Evolutionary conservation across 352 stramenopile genomes (phyloP).

Genomic region (Globisporangium barbulae): DNA sequence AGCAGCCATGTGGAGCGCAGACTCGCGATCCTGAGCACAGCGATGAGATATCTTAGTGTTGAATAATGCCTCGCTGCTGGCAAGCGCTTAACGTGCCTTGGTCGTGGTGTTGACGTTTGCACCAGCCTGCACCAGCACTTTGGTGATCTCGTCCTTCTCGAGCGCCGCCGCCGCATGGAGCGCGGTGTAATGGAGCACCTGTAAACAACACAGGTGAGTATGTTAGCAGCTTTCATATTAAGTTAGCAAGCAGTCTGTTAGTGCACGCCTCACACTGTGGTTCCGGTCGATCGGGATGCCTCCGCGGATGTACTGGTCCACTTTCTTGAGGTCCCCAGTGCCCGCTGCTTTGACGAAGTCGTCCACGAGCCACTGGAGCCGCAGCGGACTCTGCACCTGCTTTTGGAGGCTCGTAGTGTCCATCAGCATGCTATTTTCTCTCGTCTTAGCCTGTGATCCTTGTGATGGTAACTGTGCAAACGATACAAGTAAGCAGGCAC

Average conservation of each 20-base stretch:
- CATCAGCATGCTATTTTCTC: neutral
- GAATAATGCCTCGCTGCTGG: neutral
- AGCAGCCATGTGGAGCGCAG: constrained; percentile 42
- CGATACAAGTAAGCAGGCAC: neutral
- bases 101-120: constrained; percentile 34
- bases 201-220: neutral
- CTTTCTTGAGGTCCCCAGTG: constrained; percentile 31
- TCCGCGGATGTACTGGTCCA: constrained; percentile 48
- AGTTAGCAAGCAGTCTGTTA: neutral
- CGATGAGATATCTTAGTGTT: neutral
- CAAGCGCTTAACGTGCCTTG: constrained; percentile 15
- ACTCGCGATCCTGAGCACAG: constrained; percentile 26
- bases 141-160: constrained; percentile 27
- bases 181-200: constrained; percentile 49
- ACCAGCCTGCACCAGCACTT: constrained; percentile 44
- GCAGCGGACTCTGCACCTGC: constrained; percentile 46
- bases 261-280: constrained; percentile 32
- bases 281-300: constrained; percentile 50
- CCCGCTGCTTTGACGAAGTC: constrained; percentile 54
- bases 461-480: neutral
- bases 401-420: constrained; percentile 27
- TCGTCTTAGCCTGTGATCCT: neutral
- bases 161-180: constrained; percentile 45
- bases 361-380: constrained; percentile 50
- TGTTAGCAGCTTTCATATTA: neutral